Evolutionary conservation across 2,329 filamentous ascomycete species (phyloP).

Genomic region (Cladosporium halotolerans): DNA sequence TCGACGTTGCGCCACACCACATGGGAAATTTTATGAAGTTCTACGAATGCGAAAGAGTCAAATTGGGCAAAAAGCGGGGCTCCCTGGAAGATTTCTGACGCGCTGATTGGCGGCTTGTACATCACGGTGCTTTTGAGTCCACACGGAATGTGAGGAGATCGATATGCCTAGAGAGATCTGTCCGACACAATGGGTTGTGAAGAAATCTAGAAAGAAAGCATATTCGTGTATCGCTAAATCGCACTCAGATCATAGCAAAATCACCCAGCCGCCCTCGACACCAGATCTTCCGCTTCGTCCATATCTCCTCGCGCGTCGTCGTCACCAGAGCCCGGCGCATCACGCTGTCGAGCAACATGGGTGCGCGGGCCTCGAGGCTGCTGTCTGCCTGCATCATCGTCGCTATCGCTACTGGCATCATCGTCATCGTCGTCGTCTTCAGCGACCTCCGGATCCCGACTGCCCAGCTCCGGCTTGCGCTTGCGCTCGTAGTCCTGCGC

Average conservation of each 20-base stretch:
- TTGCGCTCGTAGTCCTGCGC: conserved; percentile 87
- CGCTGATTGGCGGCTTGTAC: not conserved
- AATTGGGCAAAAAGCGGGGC: not conserved
- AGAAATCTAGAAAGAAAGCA: no score
- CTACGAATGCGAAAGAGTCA: not conserved
- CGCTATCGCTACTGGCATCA: conserved; percentile 14
- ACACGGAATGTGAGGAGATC: no score
- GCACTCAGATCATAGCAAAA: no score
- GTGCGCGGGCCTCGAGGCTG: not conserved
- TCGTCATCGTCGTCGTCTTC: conserved; percentile 26
- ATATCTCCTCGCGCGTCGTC: not conserved
- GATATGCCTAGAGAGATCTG: no score
- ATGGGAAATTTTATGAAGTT: conserved; percentile 6
- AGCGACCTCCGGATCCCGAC: conserved; percentile 18
- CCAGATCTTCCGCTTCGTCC: conserved; percentile 4
- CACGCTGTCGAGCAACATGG: not conserved
- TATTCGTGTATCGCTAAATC: no score
- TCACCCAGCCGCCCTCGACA: not conserved
- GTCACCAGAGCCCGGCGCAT: not conserved
- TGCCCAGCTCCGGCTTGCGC: conserved; percentile 44
- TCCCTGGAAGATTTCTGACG: not conserved
- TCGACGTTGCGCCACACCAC: not conserved
- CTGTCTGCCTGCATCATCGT: conserved; percentile 1
- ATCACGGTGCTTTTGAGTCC: no score
- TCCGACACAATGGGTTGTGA: no score